Evolutionary conservation across 805 yeast species (phyloP), one percentile per base, ranked within the genome.

Genomic region (Ogataea haglerorum): DNA sequence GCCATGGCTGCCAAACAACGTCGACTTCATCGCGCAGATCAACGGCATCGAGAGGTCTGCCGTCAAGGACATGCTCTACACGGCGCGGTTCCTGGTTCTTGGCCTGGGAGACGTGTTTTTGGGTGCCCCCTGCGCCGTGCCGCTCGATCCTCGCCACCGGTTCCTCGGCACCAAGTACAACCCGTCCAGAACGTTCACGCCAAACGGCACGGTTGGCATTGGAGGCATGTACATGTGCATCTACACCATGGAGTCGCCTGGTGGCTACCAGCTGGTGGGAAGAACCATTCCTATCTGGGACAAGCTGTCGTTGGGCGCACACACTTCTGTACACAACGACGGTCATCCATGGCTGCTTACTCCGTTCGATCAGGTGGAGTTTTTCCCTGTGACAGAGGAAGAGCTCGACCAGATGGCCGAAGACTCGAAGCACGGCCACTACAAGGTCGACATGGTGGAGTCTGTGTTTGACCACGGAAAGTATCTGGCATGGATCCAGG

Each of bases 171-270:
- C 96, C 22, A 91, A 91, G 67, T 93, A 91, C 68, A 91, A 91
- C 61, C 99, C 99, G 28, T 85, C 96, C 10, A 78, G 99, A 71
- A 87, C 97, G 1, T 90, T 75, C 69, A 91, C 99, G 2, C 96
- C 96, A 28, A 87, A 88, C 59, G 99, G 99, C 52, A 85, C 93
- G 26, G 98, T 91, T 47, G 99, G 99, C 58, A 82, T 93, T 60
- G 99, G 99, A 48, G 98, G 99, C 54, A 88, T 85, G 86, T 93
- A 89, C 74, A 90, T 91, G 98, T 91, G 98, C 70, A 90, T 91
- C 54, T 91, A 91, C 66, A 88, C 98, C 23, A 90, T 91, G 91
- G 95, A 88, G 52, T 88, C 96, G 18, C 99, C 99, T 34, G 99
- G 99, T 67, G 99, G 99, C 23, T 91, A 91, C 67, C 98, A 91